Percentiles rank a stretch among this genome's conserved stretches.
These are phyloP conservation scores for Alternaria rosae DNA, from an alignment of 2,329 filamentous ascomycete species.

Conservation along the genomic window DNA sequence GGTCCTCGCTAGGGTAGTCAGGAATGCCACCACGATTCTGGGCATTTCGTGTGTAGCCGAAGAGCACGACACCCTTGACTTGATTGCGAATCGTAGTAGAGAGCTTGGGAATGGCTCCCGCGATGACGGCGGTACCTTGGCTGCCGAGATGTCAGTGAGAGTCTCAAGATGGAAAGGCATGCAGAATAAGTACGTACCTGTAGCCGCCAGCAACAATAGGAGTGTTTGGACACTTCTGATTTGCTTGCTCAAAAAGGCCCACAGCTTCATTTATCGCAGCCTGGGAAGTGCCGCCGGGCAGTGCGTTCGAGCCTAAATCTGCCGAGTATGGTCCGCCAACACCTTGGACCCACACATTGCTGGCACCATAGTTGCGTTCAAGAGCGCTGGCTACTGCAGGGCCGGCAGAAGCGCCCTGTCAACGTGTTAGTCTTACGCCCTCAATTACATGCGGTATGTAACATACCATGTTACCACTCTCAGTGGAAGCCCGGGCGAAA, in stretches of 20 bases:
- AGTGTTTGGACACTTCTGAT: conserved; percentile 49
- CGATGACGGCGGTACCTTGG: conserved; percentile 52
- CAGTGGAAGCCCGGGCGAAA: conserved; percentile 36
- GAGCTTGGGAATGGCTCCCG: conserved; percentile 42
- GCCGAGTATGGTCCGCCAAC: conserved; percentile 50
- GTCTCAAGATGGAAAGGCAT: not conserved
- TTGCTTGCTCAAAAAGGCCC: conserved; percentile 47
- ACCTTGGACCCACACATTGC: conserved; percentile 38
- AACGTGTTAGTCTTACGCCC: not conserved
- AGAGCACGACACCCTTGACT: conserved; percentile 51
- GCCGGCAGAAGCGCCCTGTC: conserved; percentile 30
- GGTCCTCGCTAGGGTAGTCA: conserved; percentile 40
- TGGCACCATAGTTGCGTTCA: conserved; percentile 30
- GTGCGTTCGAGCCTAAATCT: conserved; percentile 43
- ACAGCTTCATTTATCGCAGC: conserved; percentile 45
- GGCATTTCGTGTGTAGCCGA: conserved; percentile 51
- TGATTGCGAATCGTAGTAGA: conserved; percentile 32
- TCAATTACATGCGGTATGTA: not conserved
- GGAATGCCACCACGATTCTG: conserved; percentile 48
- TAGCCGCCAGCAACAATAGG: conserved; percentile 52
- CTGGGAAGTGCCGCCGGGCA: conserved; percentile 40
- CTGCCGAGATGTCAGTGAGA: conserved; percentile 21
- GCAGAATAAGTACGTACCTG: conserved; percentile 39
- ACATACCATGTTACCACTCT: conserved; percentile 39
- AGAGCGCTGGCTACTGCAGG: conserved; percentile 31